Conservation (phyloP, 2,329 filamentous ascomycete genomes). For the Pseudogymnoascus sp. region DNA sequence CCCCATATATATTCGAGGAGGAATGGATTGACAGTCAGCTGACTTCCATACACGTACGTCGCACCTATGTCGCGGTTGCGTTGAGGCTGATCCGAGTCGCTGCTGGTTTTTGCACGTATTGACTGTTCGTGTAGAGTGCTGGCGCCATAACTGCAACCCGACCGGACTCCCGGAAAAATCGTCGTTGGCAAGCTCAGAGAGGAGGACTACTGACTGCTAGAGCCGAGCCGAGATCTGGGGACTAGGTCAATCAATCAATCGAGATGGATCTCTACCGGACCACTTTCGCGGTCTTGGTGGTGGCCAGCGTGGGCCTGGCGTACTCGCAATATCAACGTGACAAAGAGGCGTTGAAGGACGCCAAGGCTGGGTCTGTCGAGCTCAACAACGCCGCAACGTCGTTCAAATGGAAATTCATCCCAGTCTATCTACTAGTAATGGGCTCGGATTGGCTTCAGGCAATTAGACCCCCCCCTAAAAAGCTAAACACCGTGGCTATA, state of each 20-base stretch:
- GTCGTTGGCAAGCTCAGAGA: background rate
- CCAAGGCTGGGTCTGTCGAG: constrained; percentile 1
- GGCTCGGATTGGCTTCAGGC: constrained; percentile 46
- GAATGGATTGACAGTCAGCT: background rate
- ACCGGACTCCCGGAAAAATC: background rate
- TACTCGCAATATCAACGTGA: background rate
- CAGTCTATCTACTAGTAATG: constrained; percentile 42
- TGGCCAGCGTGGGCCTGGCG: background rate
- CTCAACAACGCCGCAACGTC: constrained; percentile 18
- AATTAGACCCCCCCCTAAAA: constrained; percentile 10
- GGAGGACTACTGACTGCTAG: background rate
- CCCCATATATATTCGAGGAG: background rate
- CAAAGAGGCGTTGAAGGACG: background rate
- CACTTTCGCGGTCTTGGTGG: background rate
- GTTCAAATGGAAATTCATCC: constrained; percentile 30
- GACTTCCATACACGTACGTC: constrained; percentile 4
- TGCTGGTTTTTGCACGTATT: background rate
- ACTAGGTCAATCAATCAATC: background rate
- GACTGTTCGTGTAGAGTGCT: background rate
- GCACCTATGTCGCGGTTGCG: background rate
- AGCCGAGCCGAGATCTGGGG: background rate
- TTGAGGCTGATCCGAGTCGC: background rate
- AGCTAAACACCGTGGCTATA: constrained; percentile 33
- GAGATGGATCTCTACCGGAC: background rate
- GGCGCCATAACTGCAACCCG: background rate